Evolutionary conservation across 2,329 filamentous ascomycete genomes (phyloP).

Genomic region (Pseudocercospora musae): DNA sequence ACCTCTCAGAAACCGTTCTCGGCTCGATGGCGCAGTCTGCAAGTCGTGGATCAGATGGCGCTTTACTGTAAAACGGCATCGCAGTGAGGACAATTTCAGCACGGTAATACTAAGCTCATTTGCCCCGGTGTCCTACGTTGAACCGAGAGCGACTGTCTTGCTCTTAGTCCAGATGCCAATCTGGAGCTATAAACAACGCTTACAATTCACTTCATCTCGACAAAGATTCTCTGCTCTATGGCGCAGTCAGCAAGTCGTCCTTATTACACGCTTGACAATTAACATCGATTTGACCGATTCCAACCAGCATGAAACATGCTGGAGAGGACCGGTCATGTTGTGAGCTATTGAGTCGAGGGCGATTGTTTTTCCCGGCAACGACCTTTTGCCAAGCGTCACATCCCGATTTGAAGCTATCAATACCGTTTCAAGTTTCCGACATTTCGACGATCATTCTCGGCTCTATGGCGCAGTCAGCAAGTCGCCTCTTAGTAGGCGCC

Average conservation of each 20-base stretch:
- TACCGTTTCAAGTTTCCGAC: too few relatives aligned
- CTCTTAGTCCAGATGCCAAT: background rate
- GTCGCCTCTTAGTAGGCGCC: too few relatives aligned
- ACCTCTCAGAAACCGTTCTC: background rate
- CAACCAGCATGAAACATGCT: background rate
- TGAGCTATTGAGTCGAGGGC: background rate
- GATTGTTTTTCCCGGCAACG: too few relatives aligned
- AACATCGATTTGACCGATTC: background rate
- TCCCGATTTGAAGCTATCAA: too few relatives aligned
- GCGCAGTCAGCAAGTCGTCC: background rate
- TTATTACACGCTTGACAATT: too few relatives aligned
- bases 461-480: too few relatives aligned
- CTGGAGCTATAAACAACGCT: too few relatives aligned
- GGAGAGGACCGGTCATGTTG: background rate
- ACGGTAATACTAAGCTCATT: too few relatives aligned
- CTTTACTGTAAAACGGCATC: background rate
- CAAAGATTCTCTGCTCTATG: background rate
- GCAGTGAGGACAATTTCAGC: too few relatives aligned
- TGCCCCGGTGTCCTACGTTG: too few relatives aligned
- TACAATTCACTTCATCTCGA: background rate
- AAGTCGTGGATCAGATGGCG: background rate
- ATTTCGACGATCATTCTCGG: too few relatives aligned
- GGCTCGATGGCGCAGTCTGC: background rate
- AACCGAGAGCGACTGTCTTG: background rate
- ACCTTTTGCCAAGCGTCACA: too few relatives aligned